phyloP scores from a whole-genome alignment of 129 eudicot genomes.

The Helianthus tuberosus region DNA sequence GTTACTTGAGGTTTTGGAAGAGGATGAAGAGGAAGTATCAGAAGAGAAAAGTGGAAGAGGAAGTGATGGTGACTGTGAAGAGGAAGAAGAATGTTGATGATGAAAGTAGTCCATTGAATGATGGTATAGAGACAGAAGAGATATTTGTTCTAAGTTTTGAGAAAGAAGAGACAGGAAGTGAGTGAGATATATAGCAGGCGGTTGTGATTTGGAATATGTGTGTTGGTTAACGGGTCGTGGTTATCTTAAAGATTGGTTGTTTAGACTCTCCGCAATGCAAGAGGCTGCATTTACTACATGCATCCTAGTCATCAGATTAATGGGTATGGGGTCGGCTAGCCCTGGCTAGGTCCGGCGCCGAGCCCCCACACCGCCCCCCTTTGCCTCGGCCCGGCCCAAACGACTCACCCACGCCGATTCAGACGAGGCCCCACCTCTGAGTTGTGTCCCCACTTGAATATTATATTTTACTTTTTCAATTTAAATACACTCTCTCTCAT shows the following conservation, averaged over 20 bases:
- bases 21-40: constrained; percentile 1
- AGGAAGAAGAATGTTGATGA: constrained; percentile 48
- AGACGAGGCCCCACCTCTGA: no score
- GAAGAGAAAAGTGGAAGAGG: constrained; percentile 46
- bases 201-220: background rate
- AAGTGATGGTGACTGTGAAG: constrained; percentile 19
- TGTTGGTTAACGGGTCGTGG: background rate
- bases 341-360: no score
- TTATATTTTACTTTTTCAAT: no score
- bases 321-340: no score
- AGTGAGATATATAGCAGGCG: constrained; percentile 5
- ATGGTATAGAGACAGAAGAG: constrained; percentile 26
- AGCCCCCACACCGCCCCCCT: no score
- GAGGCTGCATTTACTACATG: no score
- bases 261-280: no score
- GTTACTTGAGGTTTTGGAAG: constrained; percentile 28
- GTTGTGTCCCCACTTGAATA: no score
- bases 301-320: no score
- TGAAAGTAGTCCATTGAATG: constrained; percentile 57
- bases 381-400: no score
- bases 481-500: no score
- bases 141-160: background rate
- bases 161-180: constrained; percentile 12
- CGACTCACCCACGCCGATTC: no score
- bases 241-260: background rate